These are phyloP conservation scores for Fusarium dlaminii DNA, from an alignment of 2,329 filamentous ascomycete species.

Conservation along the genomic window DNA sequence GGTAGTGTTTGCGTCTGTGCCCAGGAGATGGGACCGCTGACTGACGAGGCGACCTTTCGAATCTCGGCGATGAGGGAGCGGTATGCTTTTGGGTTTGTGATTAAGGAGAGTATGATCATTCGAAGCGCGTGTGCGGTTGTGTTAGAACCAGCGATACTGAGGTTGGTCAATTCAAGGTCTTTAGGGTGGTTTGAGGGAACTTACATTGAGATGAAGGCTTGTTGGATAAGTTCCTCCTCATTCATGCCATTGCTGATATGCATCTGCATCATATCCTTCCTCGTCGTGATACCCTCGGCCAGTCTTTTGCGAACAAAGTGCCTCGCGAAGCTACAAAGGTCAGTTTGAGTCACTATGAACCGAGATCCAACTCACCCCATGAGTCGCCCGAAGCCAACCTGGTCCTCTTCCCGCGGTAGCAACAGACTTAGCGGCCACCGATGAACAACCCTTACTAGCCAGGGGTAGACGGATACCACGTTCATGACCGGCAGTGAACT, in stretches of 20 bases:
- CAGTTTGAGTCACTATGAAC: neutral
- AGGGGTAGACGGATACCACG: conserved; percentile 49
- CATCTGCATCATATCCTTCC: conserved; percentile 52
- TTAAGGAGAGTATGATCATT: conserved; percentile 60
- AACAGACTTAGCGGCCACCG: conserved; percentile 50
- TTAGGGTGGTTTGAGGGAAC: neutral
- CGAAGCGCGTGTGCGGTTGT: conserved; percentile 66
- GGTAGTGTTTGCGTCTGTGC: conserved; percentile 57
- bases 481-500: conserved; percentile 52
- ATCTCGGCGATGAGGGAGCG: conserved; percentile 55
- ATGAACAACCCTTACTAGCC: conserved; percentile 48
- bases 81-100: conserved; percentile 56
- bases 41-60: conserved; percentile 49
- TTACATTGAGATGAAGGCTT: conserved; percentile 53
- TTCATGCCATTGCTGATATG: conserved; percentile 52
- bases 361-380: conserved; percentile 46
- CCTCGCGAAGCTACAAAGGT: conserved; percentile 26
- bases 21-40: conserved; percentile 55
- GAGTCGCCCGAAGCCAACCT: conserved; percentile 51
- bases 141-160: conserved; percentile 67
- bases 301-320: conserved; percentile 36
- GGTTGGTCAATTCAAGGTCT: neutral
- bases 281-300: conserved; percentile 22
- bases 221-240: conserved; percentile 49
- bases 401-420: conserved; percentile 50